Base-by-base conservation (phyloP, 129 eudicot genomes). In the Calendula officinalis region DNA sequence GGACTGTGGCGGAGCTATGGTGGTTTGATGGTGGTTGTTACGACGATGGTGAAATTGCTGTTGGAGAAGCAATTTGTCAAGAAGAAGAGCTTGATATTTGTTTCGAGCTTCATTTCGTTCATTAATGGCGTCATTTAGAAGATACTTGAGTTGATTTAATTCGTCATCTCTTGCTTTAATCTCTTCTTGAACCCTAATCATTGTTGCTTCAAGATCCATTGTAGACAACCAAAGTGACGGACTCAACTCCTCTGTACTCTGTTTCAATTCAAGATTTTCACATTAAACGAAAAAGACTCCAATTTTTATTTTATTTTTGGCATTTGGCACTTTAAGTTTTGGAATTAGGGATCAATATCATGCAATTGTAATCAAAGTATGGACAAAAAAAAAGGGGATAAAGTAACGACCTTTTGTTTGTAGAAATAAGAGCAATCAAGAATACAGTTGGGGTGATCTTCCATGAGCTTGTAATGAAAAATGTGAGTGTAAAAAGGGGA, bases 181-280 rank as follows among this genome's bases (percentile, higher is more conserved):
- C 75, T 86, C 82, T 52, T 83, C 95, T 61, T 85, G 77, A 40
- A 83, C 88, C 45, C 78, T 78, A 0, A 81, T 8, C 45, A 69
- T 85, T 57, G 88, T 85, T 38, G 80, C 76, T 62, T 89, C 96
- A 27, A 86, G 88, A 78, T 86, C 95, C 81, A 86, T 55, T 22
- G 78, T 73, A 2, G 90, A 80, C 39, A 68, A 55, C 67, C 83
- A 49, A 13, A 89, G 82, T 49, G 86, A 64, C n/a, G 82, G 74
- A 49, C 68, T 70, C 16, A 89, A 60, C 17, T 89, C 90, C 52
- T 89, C 87, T 68, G 70, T 60, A 43, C 78, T 78, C 96, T 89
- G 87, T 67, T 54, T 62, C 56, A 67, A 54, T 7, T 35, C 62
- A 61, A 68, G 9, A 60, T 8, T 11, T 15, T 71, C 41, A 47